phyloP scores from a whole-genome alignment of 306 rosid species.

The Vicia faba region DNA sequence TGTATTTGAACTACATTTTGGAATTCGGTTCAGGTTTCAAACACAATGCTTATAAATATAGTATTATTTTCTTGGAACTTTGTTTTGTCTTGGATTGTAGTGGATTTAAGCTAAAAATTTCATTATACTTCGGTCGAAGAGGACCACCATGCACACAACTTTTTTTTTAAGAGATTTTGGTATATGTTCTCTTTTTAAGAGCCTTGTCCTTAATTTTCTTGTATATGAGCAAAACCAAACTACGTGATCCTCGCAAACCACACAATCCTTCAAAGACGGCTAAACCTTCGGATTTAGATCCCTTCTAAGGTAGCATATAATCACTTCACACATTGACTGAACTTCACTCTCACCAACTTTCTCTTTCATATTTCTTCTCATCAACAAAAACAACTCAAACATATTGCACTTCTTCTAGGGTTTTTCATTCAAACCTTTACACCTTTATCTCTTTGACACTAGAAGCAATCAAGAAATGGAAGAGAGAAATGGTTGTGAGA shows the following conservation, averaged over 20 bases:
- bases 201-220: slow-evolving; percentile 41
- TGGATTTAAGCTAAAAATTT: slow-evolving; percentile 40
- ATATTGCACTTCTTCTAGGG: slow-evolving; percentile 36
- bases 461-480: slow-evolving; percentile 37
- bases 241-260: slow-evolving; percentile 47
- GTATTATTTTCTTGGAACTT: slow-evolving; percentile 52
- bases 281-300: slow-evolving; percentile 82
- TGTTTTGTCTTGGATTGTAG: slow-evolving; percentile 52
- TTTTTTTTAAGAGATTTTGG: too few species aligned
- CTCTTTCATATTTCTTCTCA: slow-evolving; percentile 21
- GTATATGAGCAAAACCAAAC: slow-evolving; percentile 32
- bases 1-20: slow-evolving; percentile 51
- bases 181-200: slow-evolving; percentile 47
- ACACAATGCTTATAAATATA: slow-evolving; percentile 14
- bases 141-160: too few species aligned
- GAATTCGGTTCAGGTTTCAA: slow-evolving; percentile 62
- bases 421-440: slow-evolving; percentile 11
- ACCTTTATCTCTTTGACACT: not conserved
- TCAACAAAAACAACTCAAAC: slow-evolving; percentile 15
- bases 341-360: slow-evolving; percentile 46
- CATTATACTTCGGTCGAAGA: too few species aligned
- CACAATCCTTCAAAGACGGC: slow-evolving; percentile 74
- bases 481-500: slow-evolving; percentile 51
- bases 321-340: slow-evolving; percentile 56
- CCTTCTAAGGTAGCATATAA: slow-evolving; percentile 82